Evolutionary conservation across 2,329 filamentous ascomycete species (phyloP).

Genomic region (Colletotrichum echinochloae): DNA sequence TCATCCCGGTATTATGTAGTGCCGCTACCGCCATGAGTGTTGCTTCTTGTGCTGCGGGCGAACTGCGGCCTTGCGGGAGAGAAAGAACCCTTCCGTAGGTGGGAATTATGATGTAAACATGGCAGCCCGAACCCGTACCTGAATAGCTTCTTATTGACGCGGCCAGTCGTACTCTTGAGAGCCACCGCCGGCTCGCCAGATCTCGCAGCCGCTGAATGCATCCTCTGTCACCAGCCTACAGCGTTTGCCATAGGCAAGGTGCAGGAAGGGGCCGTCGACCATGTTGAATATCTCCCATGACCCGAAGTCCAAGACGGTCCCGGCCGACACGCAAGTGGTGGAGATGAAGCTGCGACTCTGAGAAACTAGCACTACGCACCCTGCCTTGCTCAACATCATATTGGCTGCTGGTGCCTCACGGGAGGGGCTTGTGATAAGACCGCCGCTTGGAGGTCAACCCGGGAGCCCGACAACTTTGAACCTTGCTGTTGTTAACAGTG

Average conservation of each 20-base stretch:
- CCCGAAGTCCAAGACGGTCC: background rate
- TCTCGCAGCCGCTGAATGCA: background rate
- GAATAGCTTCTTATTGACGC: background rate
- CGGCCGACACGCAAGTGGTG: background rate
- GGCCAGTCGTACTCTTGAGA: background rate
- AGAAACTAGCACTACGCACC: background rate
- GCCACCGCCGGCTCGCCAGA: background rate
- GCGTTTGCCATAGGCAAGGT: background rate
- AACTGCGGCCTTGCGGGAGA: background rate
- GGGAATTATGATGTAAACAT: background rate
- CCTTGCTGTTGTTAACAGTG: background rate
- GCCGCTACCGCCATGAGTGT: no score
- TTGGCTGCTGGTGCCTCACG: background rate
- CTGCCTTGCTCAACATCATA: no score
- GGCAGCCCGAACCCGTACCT: background rate
- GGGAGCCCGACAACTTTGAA: background rate
- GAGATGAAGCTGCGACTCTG: background rate
- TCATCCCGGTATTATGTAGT: background rate
- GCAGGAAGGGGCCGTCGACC: background rate
- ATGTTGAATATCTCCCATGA: background rate
- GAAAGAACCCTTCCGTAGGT: background rate
- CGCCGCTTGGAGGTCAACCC: background rate
- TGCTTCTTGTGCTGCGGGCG: background rate
- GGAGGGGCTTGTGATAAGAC: slow-evolving; percentile 2
- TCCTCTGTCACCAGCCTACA: no score